Percentiles rank a stretch among this genome's conserved stretches.
Conservation (phyloP, 345 rosid species). For the Ailanthus altissimus region DNA sequence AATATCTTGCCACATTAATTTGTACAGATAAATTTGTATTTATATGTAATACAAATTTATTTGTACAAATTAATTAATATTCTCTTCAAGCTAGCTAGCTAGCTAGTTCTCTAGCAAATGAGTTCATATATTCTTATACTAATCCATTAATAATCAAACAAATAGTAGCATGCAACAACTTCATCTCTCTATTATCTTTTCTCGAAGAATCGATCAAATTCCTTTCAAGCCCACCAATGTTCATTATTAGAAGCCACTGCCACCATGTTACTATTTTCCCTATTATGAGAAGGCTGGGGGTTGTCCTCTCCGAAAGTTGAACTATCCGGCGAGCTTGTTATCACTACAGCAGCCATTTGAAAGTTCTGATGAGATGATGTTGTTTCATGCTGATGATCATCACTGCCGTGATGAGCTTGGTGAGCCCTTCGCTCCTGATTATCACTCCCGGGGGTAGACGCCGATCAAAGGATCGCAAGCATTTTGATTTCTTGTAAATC, state of each 20-base stretch:
- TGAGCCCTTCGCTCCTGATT: background rate
- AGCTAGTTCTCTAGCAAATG: background rate
- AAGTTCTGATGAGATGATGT: background rate
- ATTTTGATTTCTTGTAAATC: slow-evolving; percentile 42
- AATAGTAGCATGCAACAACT: background rate
- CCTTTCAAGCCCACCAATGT: slow-evolving; percentile 29
- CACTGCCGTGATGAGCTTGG: background rate
- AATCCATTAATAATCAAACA: background rate
- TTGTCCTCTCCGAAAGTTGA: slow-evolving; percentile 15
- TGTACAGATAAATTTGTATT: too few species aligned
- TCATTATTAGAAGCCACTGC: slow-evolving; percentile 13
- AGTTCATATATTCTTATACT: background rate
- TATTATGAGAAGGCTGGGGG: background rate
- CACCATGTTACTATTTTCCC: slow-evolving; percentile 13
- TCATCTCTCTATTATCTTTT: background rate
- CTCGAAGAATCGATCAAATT: background rate
- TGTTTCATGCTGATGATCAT: background rate
- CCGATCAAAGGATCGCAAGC: slow-evolving; percentile 42
- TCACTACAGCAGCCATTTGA: slow-evolving; percentile 1
- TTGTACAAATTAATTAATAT: too few species aligned
- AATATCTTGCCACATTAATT: too few species aligned
- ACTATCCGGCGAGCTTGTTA: slow-evolving; percentile 16
- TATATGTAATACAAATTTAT: too few species aligned
- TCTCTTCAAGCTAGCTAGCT: background rate
- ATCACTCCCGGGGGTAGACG: slow-evolving; percentile 32